phyloP scores from a whole-genome alignment of 352 stramenopile species.

The Phytophthora ohioensis region DNA sequence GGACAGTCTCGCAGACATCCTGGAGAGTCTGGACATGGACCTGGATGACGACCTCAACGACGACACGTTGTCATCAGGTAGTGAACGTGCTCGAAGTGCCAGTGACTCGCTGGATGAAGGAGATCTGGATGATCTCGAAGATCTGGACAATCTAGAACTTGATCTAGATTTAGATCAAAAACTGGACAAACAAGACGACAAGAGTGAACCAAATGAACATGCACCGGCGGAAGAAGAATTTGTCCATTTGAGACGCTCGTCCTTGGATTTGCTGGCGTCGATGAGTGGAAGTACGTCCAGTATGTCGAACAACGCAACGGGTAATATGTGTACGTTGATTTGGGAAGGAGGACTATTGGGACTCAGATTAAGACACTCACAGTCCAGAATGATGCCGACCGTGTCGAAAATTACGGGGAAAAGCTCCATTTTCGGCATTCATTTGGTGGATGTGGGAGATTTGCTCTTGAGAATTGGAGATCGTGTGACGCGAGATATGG shows the following conservation, averaged over 20 bases:
- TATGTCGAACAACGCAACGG: slow-evolving; percentile 57
- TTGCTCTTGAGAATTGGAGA: slow-evolving; percentile 80
- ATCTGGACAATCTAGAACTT: slow-evolving; percentile 36
- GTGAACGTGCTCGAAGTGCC: slow-evolving; percentile 36
- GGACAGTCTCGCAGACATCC: slow-evolving; percentile 84
- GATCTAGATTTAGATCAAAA: slow-evolving; percentile 43
- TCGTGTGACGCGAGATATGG: slow-evolving; percentile 76
- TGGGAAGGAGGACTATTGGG: slow-evolving; percentile 87
- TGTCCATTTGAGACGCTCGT: slow-evolving; percentile 69
- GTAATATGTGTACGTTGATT: slow-evolving; percentile 82
- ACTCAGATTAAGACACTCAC: slow-evolving; percentile 79
- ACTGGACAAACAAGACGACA: slow-evolving; percentile 37
- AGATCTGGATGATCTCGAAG: slow-evolving; percentile 62
- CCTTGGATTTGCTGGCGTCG: slow-evolving; percentile 74
- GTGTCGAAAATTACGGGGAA: slow-evolving; percentile 89
- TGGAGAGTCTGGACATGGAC: slow-evolving; percentile 88
- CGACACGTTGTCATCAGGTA: slow-evolving; percentile 46
- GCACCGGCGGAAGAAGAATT: slow-evolving; percentile 74
- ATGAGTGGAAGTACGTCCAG: slow-evolving; percentile 72
- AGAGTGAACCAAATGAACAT: slow-evolving; percentile 69
- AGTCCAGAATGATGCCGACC: slow-evolving; percentile 79
- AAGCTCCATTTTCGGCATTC: slow-evolving; percentile 87
- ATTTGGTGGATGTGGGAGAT: slow-evolving; percentile 87
- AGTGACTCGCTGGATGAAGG: slow-evolving; percentile 73
- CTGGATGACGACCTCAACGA: slow-evolving; percentile 79